These are phyloP conservation scores for Geopyxis carbonaria DNA, from an alignment of 495 filamentous ascomycete species.

Conservation along the genomic window DNA sequence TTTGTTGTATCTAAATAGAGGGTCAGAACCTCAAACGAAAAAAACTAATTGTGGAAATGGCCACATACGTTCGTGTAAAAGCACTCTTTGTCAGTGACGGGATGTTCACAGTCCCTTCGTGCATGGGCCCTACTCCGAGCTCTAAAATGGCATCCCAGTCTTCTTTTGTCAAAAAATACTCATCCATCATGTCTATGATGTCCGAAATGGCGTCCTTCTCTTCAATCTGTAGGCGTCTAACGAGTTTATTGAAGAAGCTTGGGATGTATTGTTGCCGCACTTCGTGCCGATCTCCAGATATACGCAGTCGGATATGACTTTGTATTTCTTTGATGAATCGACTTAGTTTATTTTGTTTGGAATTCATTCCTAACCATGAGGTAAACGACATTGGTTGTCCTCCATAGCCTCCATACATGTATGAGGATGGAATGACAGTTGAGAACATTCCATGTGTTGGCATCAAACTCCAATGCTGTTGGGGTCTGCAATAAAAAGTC, in stretches of 20 bases:
- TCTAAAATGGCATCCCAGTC: constrained; percentile 89
- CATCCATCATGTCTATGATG: constrained; percentile 87
- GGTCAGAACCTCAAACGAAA: constrained; percentile 18
- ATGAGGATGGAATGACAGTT: constrained; percentile 83
- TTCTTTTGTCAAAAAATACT: constrained; percentile 88
- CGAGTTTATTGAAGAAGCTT: constrained; percentile 64
- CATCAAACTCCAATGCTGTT: constrained; percentile 98
- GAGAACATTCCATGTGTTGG: constrained; percentile 93
- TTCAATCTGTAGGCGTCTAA: constrained; percentile 49
- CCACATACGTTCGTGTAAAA: constrained; percentile 67
- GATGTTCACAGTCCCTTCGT: constrained; percentile 53
- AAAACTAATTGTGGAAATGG: too few relatives aligned
- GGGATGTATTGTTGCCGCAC: constrained; percentile 89
- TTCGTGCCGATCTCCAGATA: constrained; percentile 85
- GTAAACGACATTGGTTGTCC: constrained; percentile 42
- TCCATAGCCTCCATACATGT: constrained; percentile 44
- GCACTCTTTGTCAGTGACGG: constrained; percentile 69
- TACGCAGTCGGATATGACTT: constrained; percentile 83
- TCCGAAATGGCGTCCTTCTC: constrained; percentile 58
- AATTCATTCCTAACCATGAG: constrained; percentile 86
- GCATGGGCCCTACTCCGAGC: constrained; percentile 72
- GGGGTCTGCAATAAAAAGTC: constrained; percentile 30
- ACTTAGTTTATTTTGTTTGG: constrained; percentile 67
- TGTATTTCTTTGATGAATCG: constrained; percentile 89
- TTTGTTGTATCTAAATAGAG: constrained; percentile 51